These are phyloP conservation scores for Aspergillus puulaauensis DNA, from an alignment of 2,329 filamentous ascomycete species.

Conservation along the genomic window DNA sequence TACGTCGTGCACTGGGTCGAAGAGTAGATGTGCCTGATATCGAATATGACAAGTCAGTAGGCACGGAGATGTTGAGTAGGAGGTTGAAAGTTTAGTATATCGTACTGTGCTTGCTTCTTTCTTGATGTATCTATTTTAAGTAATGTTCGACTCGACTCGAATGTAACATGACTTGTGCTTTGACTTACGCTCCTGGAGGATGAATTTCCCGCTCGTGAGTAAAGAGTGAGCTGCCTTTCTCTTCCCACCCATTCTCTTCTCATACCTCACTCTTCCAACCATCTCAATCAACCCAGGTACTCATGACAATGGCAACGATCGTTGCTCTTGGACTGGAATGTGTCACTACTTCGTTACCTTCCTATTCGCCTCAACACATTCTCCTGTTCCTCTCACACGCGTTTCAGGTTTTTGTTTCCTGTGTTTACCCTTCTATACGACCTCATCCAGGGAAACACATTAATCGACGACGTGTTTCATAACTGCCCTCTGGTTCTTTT, in stretches of 20 bases:
- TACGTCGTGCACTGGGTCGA: slow-evolving; percentile 38
- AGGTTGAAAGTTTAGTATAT: slow-evolving; percentile 25
- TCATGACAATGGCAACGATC: background rate
- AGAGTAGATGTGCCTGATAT: slow-evolving; percentile 30
- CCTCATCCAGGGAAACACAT: background rate
- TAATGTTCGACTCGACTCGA: background rate
- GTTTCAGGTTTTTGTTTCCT: background rate
- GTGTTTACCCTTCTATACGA: background rate
- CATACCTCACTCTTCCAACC: background rate
- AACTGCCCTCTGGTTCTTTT: background rate
- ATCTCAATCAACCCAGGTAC: background rate
- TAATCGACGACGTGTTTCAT: background rate
- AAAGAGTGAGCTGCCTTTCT: background rate
- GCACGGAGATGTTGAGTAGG: slow-evolving; percentile 36
- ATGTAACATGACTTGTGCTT: background rate
- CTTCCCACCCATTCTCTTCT: background rate
- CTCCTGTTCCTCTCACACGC: background rate
- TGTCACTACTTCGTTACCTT: background rate
- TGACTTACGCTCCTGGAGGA: background rate
- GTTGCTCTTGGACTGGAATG: background rate
- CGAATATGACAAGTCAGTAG: slow-evolving; percentile 32
- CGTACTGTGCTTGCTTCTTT: background rate
- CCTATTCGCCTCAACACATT: background rate
- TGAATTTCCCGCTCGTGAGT: background rate
- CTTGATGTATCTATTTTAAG: background rate